Evolutionary conservation across 257 asterid species (phyloP).

Genomic region (Solanum chmielewskii): DNA sequence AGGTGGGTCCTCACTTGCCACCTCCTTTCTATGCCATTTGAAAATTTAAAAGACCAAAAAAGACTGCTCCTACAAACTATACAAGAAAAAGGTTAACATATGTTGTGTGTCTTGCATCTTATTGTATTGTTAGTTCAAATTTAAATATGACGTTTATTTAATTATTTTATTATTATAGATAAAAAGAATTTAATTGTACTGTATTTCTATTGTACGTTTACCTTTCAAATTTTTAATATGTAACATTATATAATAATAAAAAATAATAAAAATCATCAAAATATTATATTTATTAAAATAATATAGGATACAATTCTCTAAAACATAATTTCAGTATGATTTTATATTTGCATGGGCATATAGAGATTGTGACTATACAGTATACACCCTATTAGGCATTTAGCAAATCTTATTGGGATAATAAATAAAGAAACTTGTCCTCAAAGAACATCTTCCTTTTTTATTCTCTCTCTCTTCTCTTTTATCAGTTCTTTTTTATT

Average conservation of each 20-base stretch:
- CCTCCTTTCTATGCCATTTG: slow-evolving; percentile 6
- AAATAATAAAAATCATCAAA: no score
- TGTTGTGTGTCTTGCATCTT: slow-evolving; percentile 1
- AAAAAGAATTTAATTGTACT: no score
- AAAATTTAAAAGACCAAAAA: slow-evolving; percentile 18
- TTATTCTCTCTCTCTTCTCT: background rate
- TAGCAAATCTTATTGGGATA: slow-evolving; percentile 35
- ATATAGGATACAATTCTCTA: no score
- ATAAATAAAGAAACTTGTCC: slow-evolving; percentile 22
- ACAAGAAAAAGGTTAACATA: slow-evolving; percentile 30
- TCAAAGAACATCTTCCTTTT: slow-evolving; percentile 37
- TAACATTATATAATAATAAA: no score
- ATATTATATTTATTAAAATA: background rate
- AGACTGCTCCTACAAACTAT: slow-evolving; percentile 28
- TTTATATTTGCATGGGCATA: slow-evolving; percentile 43
- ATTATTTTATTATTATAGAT: no score
- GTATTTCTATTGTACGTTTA: no score
- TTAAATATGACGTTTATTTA: no score
- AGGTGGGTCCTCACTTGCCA: slow-evolving; percentile 1
- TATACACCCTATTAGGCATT: background rate
- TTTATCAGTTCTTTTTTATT: background rate
- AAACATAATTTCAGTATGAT: background rate
- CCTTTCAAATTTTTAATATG: no score
- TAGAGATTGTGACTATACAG: slow-evolving; percentile 23
- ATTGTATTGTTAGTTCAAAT: no score